These are phyloP conservation scores for Trypanosomatidae sp. DNA, from an alignment of 208 protist species.

Conservation along the genomic window DNA sequence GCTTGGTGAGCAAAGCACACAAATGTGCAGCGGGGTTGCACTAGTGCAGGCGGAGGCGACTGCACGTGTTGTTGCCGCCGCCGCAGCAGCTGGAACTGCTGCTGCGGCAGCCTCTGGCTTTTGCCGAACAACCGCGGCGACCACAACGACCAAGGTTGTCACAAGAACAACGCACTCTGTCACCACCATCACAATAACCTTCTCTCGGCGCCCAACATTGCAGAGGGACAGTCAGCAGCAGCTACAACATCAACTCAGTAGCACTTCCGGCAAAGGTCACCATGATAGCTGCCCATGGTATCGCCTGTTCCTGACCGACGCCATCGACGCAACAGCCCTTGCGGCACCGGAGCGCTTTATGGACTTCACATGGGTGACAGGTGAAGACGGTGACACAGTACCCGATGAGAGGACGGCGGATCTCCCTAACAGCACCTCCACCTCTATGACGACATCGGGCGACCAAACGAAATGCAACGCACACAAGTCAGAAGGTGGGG, in stretches of 20 bases:
- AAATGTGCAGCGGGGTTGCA: not conserved
- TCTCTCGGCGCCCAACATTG: slow-evolving; percentile 11
- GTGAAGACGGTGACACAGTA: not conserved
- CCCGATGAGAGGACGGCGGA: not conserved
- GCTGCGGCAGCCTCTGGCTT: no score
- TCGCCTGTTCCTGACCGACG: slow-evolving; percentile 18
- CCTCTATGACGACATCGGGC: not conserved
- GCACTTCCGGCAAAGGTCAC: not conserved
- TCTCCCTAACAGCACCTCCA: not conserved
- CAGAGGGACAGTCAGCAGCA: not conserved
- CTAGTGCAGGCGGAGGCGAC: not conserved
- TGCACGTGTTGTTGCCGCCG: not conserved
- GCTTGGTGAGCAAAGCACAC: not conserved
- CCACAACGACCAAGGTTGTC: slow-evolving; percentile 3
- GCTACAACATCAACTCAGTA: not conserved
- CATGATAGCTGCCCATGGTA: slow-evolving; percentile 25
- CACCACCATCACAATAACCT: slow-evolving; percentile 26
- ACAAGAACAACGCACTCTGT: slow-evolving; percentile 1
- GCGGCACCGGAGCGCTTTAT: slow-evolving; percentile 25
- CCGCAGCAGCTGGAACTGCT: not conserved
- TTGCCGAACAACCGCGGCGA: not conserved
- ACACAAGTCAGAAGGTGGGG: not conserved
- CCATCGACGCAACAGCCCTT: slow-evolving; percentile 20
- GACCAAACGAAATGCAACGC: not conserved
- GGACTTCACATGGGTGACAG: slow-evolving; percentile 26